Conservation (phyloP, 2,329 filamentous ascomycete genomes). For the Diplodia intermedia region DNA sequence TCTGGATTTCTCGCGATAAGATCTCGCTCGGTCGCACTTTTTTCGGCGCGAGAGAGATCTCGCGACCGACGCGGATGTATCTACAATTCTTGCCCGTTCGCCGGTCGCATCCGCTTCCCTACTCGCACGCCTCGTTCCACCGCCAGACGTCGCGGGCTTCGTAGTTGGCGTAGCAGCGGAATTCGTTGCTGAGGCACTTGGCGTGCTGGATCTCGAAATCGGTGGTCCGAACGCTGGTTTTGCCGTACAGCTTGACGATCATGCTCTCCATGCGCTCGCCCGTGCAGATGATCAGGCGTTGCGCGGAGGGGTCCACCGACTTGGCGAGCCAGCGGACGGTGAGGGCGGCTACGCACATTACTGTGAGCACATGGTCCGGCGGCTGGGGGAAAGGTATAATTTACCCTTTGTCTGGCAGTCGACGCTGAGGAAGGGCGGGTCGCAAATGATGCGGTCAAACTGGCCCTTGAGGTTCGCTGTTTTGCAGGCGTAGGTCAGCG, state of each 20-base stretch:
- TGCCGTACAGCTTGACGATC: conserved; percentile 70
- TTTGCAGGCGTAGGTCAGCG: conserved; percentile 1
- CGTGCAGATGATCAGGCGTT: conserved; percentile 71
- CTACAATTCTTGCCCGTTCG: not conserved
- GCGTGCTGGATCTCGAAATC: conserved; percentile 72
- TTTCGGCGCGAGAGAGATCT: conserved; percentile 3
- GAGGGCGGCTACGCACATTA: conserved; percentile 63
- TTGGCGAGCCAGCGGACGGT: conserved; percentile 77
- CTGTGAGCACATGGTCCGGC: not conserved
- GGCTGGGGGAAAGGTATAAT: not conserved
- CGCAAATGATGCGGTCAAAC: conserved; percentile 74
- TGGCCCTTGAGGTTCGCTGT: conserved; percentile 64
- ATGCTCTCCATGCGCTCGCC: conserved; percentile 76
- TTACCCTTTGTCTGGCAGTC: conserved; percentile 81
- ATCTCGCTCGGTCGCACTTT: not conserved
- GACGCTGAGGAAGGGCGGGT: conserved; percentile 80
- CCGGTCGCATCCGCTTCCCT: conserved; percentile 19
- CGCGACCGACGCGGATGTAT: conserved; percentile 12
- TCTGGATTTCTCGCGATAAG: conserved; percentile 14
- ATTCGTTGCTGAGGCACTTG: conserved; percentile 80
- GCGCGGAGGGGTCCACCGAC: conserved; percentile 45
- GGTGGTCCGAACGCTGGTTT: conserved; percentile 68
- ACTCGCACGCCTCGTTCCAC: conserved; percentile 37
- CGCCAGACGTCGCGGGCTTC: conserved; percentile 61
- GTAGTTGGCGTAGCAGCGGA: conserved; percentile 80